Evolutionary conservation across 1,139 yeast genomes (phyloP).

Genomic region (Lodderomyces margitis): DNA sequence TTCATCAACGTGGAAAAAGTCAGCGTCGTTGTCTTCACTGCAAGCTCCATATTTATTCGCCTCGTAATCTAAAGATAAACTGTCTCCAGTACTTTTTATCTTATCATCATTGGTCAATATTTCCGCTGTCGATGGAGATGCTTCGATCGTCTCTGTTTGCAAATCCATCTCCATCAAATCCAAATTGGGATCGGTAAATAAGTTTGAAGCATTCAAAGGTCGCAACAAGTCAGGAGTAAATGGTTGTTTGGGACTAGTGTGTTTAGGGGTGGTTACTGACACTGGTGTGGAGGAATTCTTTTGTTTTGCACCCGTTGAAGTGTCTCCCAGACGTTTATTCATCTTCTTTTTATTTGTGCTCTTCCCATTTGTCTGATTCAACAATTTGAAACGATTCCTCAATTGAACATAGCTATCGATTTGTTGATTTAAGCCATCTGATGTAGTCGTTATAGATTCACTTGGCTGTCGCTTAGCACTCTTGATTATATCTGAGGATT

Average conservation of each 20-base stretch:
- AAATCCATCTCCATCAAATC: conserved; percentile 14
- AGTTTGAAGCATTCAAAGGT: conserved; percentile 22
- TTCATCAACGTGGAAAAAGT: conserved; percentile 18
- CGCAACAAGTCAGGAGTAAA: conserved; percentile 23
- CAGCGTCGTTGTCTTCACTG: conserved; percentile 10
- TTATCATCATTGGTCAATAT: neutral
- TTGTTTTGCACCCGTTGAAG: neutral
- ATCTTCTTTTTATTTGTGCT: conserved; percentile 2
- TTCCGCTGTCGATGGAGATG: conserved; percentile 7
- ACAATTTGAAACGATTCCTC: conserved; percentile 24
- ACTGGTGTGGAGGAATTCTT: neutral
- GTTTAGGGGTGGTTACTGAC: conserved; percentile 7
- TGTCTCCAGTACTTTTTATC: conserved; percentile 10
- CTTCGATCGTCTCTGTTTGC: conserved; percentile 17
- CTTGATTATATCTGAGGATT: conserved; percentile 39
- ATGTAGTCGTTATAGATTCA: conserved; percentile 13
- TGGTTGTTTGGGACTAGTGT: neutral
- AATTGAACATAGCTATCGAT: conserved; percentile 34
- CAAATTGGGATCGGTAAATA: conserved; percentile 16
- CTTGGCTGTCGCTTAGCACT: conserved; percentile 30
- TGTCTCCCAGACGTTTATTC: neutral
- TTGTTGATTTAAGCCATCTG: conserved; percentile 30
- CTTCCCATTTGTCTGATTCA: conserved; percentile 19
- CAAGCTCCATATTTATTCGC: conserved; percentile 1
- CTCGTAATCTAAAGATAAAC: conserved; percentile 2